Conservation (phyloP, 192 early-diverging fungal species). For the Backusella westeae region DNA sequence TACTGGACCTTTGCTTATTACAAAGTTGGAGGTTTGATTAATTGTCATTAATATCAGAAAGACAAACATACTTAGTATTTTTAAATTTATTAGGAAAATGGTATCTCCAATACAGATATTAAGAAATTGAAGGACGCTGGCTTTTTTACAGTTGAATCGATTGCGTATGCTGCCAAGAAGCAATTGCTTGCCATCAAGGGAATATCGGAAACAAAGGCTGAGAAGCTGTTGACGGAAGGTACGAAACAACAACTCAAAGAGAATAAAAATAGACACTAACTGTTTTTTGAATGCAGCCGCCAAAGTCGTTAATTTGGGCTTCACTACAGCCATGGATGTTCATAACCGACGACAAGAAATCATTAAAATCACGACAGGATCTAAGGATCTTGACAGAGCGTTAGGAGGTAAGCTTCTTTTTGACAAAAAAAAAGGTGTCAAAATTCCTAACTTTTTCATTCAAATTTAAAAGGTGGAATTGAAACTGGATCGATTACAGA, state of each 20-base stretch:
- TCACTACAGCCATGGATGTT: conserved; percentile 91
- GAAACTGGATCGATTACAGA: conserved; percentile 98
- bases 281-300: conserved; percentile 53
- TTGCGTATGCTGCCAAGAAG: conserved; percentile 94
- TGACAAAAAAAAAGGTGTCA: background rate
- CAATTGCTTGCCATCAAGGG: conserved; percentile 86
- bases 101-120: conserved; percentile 67
- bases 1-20: conserved; percentile 5
- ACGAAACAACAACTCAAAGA: background rate
- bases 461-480: conserved; percentile 66
- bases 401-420: conserved; percentile 64
- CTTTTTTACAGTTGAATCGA: conserved; percentile 86
- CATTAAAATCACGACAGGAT: conserved; percentile 86
- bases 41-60: background rate
- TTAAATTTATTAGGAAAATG: conserved; percentile 50
- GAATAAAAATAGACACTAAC: background rate
- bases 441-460: background rate
- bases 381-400: conserved; percentile 87
- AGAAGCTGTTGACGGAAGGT: conserved; percentile 92
- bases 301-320: conserved; percentile 92
- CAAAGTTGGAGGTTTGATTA: background rate
- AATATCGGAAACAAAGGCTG: conserved; percentile 92
- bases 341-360: conserved; percentile 79
- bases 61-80: background rate
- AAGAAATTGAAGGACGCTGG: conserved; percentile 89